Base-by-base conservation (phyloP, 2,329 filamentous ascomycete genomes). In the Aspergillus fijiensis region DNA sequence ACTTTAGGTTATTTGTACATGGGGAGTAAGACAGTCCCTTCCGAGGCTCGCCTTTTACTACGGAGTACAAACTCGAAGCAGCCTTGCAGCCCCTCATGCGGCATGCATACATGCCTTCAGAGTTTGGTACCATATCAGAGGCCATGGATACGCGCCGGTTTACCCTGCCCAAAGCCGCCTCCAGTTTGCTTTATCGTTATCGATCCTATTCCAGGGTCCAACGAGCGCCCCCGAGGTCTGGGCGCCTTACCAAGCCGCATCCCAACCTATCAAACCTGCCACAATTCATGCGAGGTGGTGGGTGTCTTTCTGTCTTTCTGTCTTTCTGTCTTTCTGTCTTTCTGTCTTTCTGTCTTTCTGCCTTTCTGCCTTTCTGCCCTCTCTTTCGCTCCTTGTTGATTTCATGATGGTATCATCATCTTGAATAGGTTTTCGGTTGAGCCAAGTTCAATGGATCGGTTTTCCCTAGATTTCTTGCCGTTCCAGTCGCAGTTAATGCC, bases 91-190 rank as follows among this genome's bases (percentile, higher is more conserved):
- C 25, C 5, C 14, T n/a, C 16, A 42, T n/a, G 39, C 14, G 14
- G 3, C 39, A 42, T 45, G 39, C 39, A 45, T 45, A 45, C 53
- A 39, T n/a, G 35, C 7, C 6, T 27, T 4, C 55, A 56, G 51
- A 56, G 47, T 56, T 60, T 50, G 65, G 60, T 65, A 66, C 58
- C 64, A 63, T 65, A 65, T 66, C 62, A 61, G 23, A 42, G 27
- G 45, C 48, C 45, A 19, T 58, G 60, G 50, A 54, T 67, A 67
- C 60, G 61, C 63, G 63, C 65, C 55, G 45, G 54, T 25, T 16
- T 29, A 29, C 23, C 29, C 49, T 42, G 48, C 45, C 59, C 25
- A 55, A 45, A 9, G 11, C 47, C 16, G 27, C 35, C 35, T 53
- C 19, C 31, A 52, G 47, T 61, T 55, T 53, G 56, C 47, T 29